Evolutionary conservation across 2,329 filamentous ascomycete genomes (phyloP), one percentile per base, ranked within the genome.

Genomic region (Penicillium sp.): DNA sequence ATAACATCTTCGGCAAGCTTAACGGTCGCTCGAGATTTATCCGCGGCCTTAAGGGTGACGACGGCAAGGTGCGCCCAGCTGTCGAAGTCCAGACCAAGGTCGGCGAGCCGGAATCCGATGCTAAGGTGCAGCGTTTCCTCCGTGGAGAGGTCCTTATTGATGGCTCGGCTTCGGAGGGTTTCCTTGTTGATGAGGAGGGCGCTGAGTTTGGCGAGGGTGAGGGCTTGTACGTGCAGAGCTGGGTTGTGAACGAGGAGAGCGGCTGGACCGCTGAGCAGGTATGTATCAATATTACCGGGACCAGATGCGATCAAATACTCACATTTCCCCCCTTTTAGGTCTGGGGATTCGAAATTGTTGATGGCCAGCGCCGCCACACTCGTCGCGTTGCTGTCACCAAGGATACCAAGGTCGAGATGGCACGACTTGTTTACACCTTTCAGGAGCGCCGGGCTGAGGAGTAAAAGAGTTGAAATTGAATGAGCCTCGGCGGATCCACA

Each of bases 1-100:
- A 95, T 75, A 84, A 83, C 77, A 80, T 95, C 58, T 95, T 95
- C 67, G 90, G 90, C 50, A 74, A 72, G 47, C 79, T 93, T 54
- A 74, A 75, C 44, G 88, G 86, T 49, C 77, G 76, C 52, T 81
- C 78, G 38, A 71, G 75, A 40, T 83, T 78, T 66, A 58, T 81
- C 50, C 65, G 66, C 15, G 65, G 60, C 9, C 55, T 55, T 9
- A 61, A 70, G 51, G 62, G 61, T 9, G 64, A 71, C 18, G 74
- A 70, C 38, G 65, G 63, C 29, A 71, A 69, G 56, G 61, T 67
- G 23, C 63, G 66, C 1, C 69, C 70, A 1, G 54, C 59, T 8
- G 33, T 71, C 25, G 64, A 72, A 3, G 44, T 74, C 44, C 54
- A 66, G 52, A 69, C 67, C 37, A 72, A 73, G 50, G 58, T 70